Evolutionary conservation across 495 filamentous ascomycete genomes (phyloP), one percentile per base, ranked within the genome.

Genomic region (Lentithecium fluviatile): DNA sequence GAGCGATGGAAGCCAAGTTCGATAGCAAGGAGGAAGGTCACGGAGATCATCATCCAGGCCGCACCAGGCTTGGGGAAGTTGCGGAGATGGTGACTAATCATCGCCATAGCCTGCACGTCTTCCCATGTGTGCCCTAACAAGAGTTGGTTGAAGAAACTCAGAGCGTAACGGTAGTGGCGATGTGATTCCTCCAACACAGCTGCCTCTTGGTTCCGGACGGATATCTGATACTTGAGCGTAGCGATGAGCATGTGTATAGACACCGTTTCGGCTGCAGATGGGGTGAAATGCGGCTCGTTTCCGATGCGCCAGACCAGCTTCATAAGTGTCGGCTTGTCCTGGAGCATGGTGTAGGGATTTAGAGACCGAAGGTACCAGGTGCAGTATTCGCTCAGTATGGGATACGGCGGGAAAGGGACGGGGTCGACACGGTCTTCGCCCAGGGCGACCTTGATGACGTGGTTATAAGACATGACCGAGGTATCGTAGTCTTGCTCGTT

Each of bases 61-160:
- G 85, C 84, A 23, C 85, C 87, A 24, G 89, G 88, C 65, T 90
- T 89, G n/a, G 89, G 87, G 53, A 90, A 87, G 62, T 82, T 85
- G 49, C 89, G 82, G 1, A 88, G 79, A 70, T 91, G 87, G 8
- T 78, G 66, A 46, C 80, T 82, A 47, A 93, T 82, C 74, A 92
- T 75, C 17, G 83, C 76, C 52, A 92, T 61, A 3, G 88, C 89
- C 67, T 91, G 88, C 4, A 91, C 70, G 60, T 86, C 82, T 40
- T 85, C 78, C 19, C 89, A 66, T 0, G 77, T 79, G 57, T 84
- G 83, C 36, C 78, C 80, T 20, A 73, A 74, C 37, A 83, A 71
- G 10, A 93, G 75, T 46, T 88, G 75, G 49, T 80, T 82, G 58
- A 88, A 83, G 71, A 85, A 83, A 62, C 80, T 80, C 37, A 91